A percentile compares a stretch with the other conserved stretches of the same genome.
Evolutionary conservation across 176 grass and related monocot species (phyloP).

Genomic region (Raddia distichophylla): DNA sequence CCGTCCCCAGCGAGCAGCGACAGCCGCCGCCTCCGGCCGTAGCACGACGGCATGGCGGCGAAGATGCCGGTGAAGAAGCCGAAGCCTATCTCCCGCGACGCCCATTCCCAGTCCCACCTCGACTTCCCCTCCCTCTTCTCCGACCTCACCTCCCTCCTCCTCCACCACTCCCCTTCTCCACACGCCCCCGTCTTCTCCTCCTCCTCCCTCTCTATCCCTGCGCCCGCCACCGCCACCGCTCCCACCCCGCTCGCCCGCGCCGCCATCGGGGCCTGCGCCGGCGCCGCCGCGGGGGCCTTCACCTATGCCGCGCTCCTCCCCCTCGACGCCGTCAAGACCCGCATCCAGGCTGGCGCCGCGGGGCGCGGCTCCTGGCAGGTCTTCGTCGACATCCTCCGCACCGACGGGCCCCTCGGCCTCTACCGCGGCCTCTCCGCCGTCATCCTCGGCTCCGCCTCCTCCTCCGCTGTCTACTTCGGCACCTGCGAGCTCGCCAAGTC

Average conservation of each 20-base stretch:
- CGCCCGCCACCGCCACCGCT: background rate
- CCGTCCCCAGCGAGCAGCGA: too few relatives aligned
- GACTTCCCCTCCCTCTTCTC: conserved; percentile 61
- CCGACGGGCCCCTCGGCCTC: conserved; percentile 68
- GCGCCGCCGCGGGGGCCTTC: conserved; percentile 79
- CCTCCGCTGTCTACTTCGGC: conserved; percentile 89
- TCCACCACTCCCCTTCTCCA: conserved; percentile 26
- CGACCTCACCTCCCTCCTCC: conserved; percentile 62
- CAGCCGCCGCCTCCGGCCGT: background rate
- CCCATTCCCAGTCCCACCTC: background rate
- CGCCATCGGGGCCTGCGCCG: conserved; percentile 72
- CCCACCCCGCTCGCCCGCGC: conserved; percentile 67
- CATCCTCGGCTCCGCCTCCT: conserved; percentile 77
- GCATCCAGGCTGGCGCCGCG: conserved; percentile 62
- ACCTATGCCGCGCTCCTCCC: conserved; percentile 88
- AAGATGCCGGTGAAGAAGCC: conserved; percentile 29
- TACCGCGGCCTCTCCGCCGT: conserved; percentile 80
- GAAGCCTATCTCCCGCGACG: background rate
- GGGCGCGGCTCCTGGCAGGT: conserved; percentile 56
- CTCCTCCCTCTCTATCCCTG: conserved; percentile 40
- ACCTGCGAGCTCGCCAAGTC: conserved; percentile 94
- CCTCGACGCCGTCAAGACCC: conserved; percentile 87
- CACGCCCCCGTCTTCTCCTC: conserved; percentile 42
- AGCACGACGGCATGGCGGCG: background rate
- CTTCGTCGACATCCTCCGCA: conserved; percentile 69